Percentiles rank a stretch among this genome's conserved stretches.
Evolutionary conservation across 208 protist genomes (phyloP).

Genomic region (Acanthamoeba healyi): DNA sequence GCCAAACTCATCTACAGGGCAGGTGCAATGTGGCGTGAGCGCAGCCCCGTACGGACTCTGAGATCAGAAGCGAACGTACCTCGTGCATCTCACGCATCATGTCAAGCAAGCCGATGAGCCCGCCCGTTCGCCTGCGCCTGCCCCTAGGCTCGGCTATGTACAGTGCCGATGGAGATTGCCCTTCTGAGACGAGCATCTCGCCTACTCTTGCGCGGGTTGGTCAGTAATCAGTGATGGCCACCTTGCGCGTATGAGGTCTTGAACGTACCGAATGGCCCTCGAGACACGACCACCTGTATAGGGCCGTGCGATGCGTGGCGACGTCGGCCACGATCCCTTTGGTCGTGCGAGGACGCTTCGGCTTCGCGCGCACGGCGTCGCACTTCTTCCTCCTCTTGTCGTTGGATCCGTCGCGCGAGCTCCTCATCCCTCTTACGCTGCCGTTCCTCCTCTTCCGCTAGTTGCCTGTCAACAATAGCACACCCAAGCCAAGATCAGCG

Average conservation of each 20-base stretch:
- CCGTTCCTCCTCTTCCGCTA: conserved; percentile 14
- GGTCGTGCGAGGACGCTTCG: too few species aligned
- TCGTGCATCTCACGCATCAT: conserved; percentile 28
- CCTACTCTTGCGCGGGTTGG: not conserved
- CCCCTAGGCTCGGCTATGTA: not conserved
- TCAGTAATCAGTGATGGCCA: not conserved
- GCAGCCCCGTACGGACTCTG: not conserved
- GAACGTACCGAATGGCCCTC: not conserved
- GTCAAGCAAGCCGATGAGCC: not conserved
- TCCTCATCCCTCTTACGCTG: conserved; percentile 27
- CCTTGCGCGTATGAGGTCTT: not conserved
- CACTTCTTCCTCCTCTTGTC: conserved; percentile 28
- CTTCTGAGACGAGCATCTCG: not conserved
- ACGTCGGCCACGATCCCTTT: not conserved
- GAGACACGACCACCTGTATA: not conserved
- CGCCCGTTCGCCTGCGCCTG: not conserved
- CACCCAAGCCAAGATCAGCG: not conserved
- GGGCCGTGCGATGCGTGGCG: not conserved
- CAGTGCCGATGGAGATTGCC: not conserved
- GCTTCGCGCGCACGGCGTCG: not conserved
- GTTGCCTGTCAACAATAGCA: not conserved
- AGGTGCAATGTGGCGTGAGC: not conserved
- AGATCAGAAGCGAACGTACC: too few species aligned
- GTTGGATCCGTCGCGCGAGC: not conserved
- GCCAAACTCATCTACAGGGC: not conserved